phyloP scores from a whole-genome alignment of 2,329 filamentous ascomycete species.

The Penicillium sclerotiorum region DNA sequence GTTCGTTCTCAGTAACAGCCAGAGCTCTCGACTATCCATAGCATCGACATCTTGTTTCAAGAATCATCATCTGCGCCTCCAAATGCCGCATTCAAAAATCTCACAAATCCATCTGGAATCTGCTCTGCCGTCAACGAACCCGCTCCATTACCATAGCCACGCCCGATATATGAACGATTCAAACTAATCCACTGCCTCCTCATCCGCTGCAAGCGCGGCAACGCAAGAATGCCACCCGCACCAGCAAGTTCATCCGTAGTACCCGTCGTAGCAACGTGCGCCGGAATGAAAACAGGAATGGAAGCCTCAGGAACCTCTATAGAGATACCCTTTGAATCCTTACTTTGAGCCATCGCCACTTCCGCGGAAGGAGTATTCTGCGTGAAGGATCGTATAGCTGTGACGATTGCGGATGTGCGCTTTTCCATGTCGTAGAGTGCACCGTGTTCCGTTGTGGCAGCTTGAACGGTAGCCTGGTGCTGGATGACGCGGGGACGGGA shows the following conservation, averaged over 20 bases:
- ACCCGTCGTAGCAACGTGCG: constrained; percentile 38
- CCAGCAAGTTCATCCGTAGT: constrained; percentile 48
- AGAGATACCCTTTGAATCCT: constrained; percentile 31
- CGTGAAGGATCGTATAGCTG: constrained; percentile 45
- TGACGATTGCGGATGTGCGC: constrained; percentile 44
- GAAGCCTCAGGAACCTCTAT: constrained; percentile 38
- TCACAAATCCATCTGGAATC: constrained; percentile 49
- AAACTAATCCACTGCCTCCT: constrained; percentile 51
- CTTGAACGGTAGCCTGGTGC: constrained; percentile 48
- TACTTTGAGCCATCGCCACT: constrained; percentile 35
- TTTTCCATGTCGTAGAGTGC: constrained; percentile 50
- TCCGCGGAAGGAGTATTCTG: constrained; percentile 42
- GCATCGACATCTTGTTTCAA: neutral
- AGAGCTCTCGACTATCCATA: too few species aligned
- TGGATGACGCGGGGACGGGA: constrained; percentile 36
- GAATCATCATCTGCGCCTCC: constrained; percentile 28
- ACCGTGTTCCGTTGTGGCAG: constrained; percentile 41
- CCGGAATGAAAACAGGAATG: constrained; percentile 39
- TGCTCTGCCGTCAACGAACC: constrained; percentile 37
- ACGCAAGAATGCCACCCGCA: constrained; percentile 42
- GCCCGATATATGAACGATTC: constrained; percentile 44
- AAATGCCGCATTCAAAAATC: constrained; percentile 50
- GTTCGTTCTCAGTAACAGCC: too few species aligned
- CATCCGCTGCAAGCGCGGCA: constrained; percentile 48
- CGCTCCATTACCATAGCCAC: constrained; percentile 38